phyloP scores from a whole-genome alignment of 441 rosid species.

The Populus hybrid region DNA sequence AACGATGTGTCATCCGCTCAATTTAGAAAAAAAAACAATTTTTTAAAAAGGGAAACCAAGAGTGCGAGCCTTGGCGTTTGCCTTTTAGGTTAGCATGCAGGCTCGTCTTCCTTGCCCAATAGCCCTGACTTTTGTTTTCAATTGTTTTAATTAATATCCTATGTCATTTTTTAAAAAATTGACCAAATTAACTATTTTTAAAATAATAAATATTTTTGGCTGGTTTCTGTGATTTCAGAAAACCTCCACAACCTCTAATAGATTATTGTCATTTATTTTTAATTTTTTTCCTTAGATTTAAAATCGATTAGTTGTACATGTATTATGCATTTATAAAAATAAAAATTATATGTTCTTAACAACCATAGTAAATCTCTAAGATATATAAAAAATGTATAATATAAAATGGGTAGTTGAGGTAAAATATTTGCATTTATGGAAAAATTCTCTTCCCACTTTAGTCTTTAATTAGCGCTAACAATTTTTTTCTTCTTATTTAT shows the following conservation, averaged over 20 bases:
- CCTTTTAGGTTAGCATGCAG: background rate
- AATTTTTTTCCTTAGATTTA: too few species aligned
- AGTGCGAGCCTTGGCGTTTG: background rate
- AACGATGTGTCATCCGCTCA: background rate
- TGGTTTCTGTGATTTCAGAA: too few species aligned
- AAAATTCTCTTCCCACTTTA: background rate
- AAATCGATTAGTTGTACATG: too few species aligned
- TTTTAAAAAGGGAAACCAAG: background rate
- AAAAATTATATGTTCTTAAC: too few species aligned
- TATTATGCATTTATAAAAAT: too few species aligned
- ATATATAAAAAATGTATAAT: too few species aligned
- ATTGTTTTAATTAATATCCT: background rate
- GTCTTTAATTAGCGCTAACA: background rate
- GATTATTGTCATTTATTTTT: too few species aligned
- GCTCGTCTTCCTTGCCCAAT: background rate
- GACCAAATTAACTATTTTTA: background rate
- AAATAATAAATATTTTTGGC: too few species aligned
- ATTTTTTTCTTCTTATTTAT: background rate
- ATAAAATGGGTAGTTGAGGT: background rate
- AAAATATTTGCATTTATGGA: background rate
- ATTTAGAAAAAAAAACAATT: background rate
- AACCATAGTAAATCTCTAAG: background rate
- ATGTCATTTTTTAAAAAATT: too few species aligned
- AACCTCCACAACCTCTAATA: too few species aligned
- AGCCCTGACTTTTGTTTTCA: background rate